phyloP scores from a whole-genome alignment of 2,329 filamentous ascomycete species.

The Dactylellina parvicollis region DNA sequence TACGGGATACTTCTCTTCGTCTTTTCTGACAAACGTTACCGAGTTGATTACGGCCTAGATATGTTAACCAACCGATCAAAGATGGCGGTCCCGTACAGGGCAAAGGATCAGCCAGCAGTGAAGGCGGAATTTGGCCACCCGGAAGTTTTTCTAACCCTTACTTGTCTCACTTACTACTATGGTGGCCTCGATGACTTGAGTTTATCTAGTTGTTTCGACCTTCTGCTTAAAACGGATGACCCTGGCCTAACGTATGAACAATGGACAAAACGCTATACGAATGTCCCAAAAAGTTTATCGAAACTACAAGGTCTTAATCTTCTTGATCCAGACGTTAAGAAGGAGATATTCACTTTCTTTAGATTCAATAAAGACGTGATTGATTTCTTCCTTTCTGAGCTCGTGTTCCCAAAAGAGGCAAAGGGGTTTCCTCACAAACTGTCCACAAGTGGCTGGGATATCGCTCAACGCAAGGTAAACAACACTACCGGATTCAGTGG shows the following conservation, averaged over 20 bases:
- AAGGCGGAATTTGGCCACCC: conserved; percentile 71
- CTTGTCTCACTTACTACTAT: conserved; percentile 69
- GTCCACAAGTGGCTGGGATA: conserved; percentile 73
- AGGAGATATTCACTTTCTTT: conserved; percentile 67
- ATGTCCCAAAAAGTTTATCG: conserved; percentile 61
- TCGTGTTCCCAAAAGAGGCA: conserved; percentile 72
- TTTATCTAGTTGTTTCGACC: conserved; percentile 64
- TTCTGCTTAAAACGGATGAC: conserved; percentile 67
- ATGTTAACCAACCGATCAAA: conserved; percentile 59
- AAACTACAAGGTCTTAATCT: conserved; percentile 59
- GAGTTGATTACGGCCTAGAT: conserved; percentile 72
- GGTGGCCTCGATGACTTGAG: conserved; percentile 67
- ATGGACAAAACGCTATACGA: conserved; percentile 62
- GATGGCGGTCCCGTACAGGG: conserved; percentile 70
- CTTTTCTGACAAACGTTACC: conserved; percentile 70
- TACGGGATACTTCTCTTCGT: conserved; percentile 67
- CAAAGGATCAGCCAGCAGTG: conserved; percentile 69
- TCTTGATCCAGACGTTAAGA: conserved; percentile 61
- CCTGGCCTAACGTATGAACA: conserved; percentile 65
- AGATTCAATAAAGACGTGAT: conserved; percentile 66
- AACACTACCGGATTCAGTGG: conserved; percentile 74
- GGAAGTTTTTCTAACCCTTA: conserved; percentile 69
- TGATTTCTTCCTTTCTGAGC: conserved; percentile 71
- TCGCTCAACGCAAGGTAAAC: conserved; percentile 64
- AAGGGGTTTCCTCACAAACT: conserved; percentile 73